These are phyloP conservation scores for Ilyonectria mors-panacis DNA, from an alignment of 2,329 filamentous ascomycete species.

Conservation along the genomic window DNA sequence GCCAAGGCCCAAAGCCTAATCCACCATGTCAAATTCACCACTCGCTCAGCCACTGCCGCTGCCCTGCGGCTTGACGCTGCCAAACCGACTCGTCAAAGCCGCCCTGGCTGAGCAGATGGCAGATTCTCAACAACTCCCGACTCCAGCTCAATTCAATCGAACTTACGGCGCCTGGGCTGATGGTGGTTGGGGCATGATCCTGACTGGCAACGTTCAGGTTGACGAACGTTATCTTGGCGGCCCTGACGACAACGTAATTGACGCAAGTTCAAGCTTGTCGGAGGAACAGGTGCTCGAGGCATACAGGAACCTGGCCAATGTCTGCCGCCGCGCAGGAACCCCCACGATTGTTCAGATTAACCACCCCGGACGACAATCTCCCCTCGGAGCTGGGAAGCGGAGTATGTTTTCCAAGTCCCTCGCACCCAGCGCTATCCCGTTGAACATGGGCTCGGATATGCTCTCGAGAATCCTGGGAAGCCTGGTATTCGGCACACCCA, in stretches of 20 bases:
- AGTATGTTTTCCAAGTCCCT: slow-evolving; percentile 57
- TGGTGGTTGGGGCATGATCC: slow-evolving; percentile 66
- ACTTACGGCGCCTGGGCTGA: slow-evolving; percentile 69
- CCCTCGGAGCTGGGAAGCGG: slow-evolving; percentile 54
- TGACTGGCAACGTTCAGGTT: slow-evolving; percentile 67
- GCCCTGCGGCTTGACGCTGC: slow-evolving; percentile 68
- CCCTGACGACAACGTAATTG: slow-evolving; percentile 53
- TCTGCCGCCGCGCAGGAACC: slow-evolving; percentile 51
- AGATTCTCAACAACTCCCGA: slow-evolving; percentile 60
- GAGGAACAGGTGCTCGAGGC: slow-evolving; percentile 50
- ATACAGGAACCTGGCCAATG: slow-evolving; percentile 57
- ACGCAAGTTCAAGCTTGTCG: slow-evolving; percentile 28
- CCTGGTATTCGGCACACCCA: slow-evolving; percentile 67
- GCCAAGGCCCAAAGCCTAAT: background rate
- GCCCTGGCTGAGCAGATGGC: slow-evolving; percentile 65
- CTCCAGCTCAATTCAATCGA: slow-evolving; percentile 54
- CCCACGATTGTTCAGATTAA: slow-evolving; percentile 62
- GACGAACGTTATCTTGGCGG: slow-evolving; percentile 56
- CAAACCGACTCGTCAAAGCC: slow-evolving; percentile 68
- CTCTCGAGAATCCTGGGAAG: slow-evolving; percentile 50
- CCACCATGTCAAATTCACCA: slow-evolving; percentile 30
- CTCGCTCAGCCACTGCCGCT: slow-evolving; percentile 61
- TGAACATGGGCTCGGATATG: slow-evolving; percentile 58
- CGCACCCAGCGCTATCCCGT: slow-evolving; percentile 59
- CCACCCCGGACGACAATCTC: slow-evolving; percentile 64